These are phyloP conservation scores for Ensete ventricosum DNA, from an alignment of 176 grass and related monocot genomes.

Conservation along the genomic window DNA sequence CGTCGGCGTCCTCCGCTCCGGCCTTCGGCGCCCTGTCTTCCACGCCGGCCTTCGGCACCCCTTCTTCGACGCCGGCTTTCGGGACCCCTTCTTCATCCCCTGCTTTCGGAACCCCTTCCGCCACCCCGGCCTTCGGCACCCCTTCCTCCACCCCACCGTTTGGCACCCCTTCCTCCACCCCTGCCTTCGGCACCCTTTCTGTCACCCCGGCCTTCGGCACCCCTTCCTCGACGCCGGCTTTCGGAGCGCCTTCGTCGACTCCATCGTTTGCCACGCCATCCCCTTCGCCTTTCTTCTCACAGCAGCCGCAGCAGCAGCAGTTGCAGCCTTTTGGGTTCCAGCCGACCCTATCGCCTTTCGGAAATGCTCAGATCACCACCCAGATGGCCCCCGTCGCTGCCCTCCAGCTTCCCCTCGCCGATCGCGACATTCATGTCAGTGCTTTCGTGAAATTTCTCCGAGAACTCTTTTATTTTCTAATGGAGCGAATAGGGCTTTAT, in stretches of 20 bases:
- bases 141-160: background rate
- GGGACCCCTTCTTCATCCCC: slow-evolving; percentile 26
- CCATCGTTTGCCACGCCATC: background rate
- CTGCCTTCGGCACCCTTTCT: slow-evolving; percentile 7
- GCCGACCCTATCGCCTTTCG: slow-evolving; percentile 50
- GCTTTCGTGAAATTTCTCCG: background rate
- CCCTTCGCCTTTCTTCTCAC: slow-evolving; percentile 5
- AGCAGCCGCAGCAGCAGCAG: slow-evolving; percentile 14
- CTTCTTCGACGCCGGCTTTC: slow-evolving; percentile 18
- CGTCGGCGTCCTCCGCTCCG: slow-evolving; percentile 8
- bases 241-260: background rate
- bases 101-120: slow-evolving; percentile 29
- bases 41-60: slow-evolving; percentile 12
- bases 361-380: slow-evolving; percentile 63
- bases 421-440: slow-evolving; percentile 85
- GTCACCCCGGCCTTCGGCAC: background rate
- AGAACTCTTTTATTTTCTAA: background rate
- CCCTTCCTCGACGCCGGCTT: slow-evolving; percentile 3
- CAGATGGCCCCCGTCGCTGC: slow-evolving; percentile 96
- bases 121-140: slow-evolving; percentile 7
- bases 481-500: background rate
- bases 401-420: slow-evolving; percentile 53
- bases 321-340: slow-evolving; percentile 36
- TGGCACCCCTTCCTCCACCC: background rate
- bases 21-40: slow-evolving; percentile 31